Evolutionary conservation across 306 rosid species (phyloP), one percentile per base, ranked within the genome.

Genomic region (Vigna reflexopilosa): DNA sequence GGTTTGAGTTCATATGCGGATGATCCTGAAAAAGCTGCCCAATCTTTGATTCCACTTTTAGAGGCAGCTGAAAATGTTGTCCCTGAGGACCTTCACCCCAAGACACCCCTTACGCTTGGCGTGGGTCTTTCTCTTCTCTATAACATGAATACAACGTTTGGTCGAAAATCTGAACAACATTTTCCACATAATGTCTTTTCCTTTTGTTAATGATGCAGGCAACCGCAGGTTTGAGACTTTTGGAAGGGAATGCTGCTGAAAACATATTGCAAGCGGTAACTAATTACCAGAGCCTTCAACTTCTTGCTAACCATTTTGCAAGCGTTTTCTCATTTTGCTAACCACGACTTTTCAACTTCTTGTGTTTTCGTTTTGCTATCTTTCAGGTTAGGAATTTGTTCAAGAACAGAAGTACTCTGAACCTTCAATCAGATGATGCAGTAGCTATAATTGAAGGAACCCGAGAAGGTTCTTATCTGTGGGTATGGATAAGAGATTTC

Each of bases 81-180:
- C 36, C 98, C 98, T 7, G 15, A 65, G 45, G 83, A 82, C 0
- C 67, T 81, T 15, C 93, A 87, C 1, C 10, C 72, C 40, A 86
- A 20, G 52, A 91, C 98, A 9, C 98, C 97, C 7, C 78, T 91
- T 80, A 88, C 82, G 44, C 88, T 93, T 77, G 97, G 98, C 76
- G 92, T 91, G 0, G 0, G 86, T 82, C 15, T 62, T 12, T 66
- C 52, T 58, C 36, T 1, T 5, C 57, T 17, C 30, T 9, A 52
- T 38, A 7, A 38, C 44, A 36, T 36, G 42, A 38, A 38, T 36
- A 28, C 30, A 36, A 36, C 1, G 42, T 36, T 38, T 38, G 10
- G 8, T 0, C 44, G 1, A 32, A 32, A 32, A 32, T 32, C 36
- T 32, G 36, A 32, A 32, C 6, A 4, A 32, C 36, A 0, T 28